phyloP scores from a whole-genome alignment of 371 early-diverging fungal genomes.

The Mortierella sp. region DNA sequence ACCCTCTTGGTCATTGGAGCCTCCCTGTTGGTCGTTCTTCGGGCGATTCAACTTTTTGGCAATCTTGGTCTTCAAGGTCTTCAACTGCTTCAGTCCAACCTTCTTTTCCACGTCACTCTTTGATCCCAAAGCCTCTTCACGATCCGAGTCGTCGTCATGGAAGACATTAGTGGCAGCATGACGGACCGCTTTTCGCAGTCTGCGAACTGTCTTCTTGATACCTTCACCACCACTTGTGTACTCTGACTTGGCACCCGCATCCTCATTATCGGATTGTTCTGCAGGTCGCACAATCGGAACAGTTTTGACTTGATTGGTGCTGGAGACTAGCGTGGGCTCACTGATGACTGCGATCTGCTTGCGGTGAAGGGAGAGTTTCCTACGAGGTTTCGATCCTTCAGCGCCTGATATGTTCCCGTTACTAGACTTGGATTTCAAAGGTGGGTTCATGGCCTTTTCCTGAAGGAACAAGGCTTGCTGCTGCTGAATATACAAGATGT shows the following conservation, averaged over 20 bases:
- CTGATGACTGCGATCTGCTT: conserved; percentile 51
- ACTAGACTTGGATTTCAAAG: conserved; percentile 34
- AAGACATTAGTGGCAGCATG: conserved; percentile 42
- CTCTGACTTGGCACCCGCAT: conserved; percentile 43
- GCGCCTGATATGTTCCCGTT: conserved; percentile 47
- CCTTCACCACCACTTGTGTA: conserved; percentile 53
- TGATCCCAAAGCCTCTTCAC: conserved; percentile 41
- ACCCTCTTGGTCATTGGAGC: conserved; percentile 5
- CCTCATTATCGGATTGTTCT: conserved; percentile 50
- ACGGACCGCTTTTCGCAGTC: conserved; percentile 43
- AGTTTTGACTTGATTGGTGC: conserved; percentile 47
- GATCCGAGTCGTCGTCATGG: conserved; percentile 49
- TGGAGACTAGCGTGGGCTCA: conserved; percentile 47
- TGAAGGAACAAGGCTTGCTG: conserved; percentile 53
- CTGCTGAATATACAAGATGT: conserved; percentile 54
- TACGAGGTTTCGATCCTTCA: conserved; percentile 32
- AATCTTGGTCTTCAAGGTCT: conserved; percentile 48
- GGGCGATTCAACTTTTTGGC: conserved; percentile 52
- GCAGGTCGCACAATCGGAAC: conserved; percentile 53
- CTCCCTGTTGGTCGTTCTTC: conserved; percentile 10
- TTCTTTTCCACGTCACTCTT: conserved; percentile 54
- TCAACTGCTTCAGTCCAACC: conserved; percentile 50
- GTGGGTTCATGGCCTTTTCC: conserved; percentile 51
- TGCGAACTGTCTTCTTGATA: conserved; percentile 49
- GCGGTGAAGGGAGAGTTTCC: conserved; percentile 42